Evolutionary conservation across 2,329 filamentous ascomycete genomes (phyloP), one percentile per base, ranked within the genome.

Genomic region (Scedosporium minutisporum): DNA sequence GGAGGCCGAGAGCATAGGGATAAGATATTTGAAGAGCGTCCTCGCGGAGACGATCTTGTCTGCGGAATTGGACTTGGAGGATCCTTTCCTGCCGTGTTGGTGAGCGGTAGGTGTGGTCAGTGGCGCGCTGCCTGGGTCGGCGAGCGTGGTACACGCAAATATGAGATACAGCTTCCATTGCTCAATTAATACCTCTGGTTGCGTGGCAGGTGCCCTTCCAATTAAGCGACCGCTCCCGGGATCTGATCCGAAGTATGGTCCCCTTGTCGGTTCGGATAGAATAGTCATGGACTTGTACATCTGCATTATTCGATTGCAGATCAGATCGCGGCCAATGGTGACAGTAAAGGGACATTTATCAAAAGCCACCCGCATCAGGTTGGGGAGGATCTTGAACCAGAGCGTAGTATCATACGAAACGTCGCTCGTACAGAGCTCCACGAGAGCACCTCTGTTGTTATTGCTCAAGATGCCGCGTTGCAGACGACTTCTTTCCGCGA

Each of bases 101-200:
- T 78, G 78, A 12, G 80, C 78, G 6, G 64, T 57, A n/a, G 62
- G 61, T 18, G 63, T 62, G 33, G 87, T 79, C 62, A 86, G 84
- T 3, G 74, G 66, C 1, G 71, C 66, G 63, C 80, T 85, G 9
- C 91, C 91, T 9, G 91, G 84, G 67, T 95, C 95, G 44, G 90
- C 93, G 63, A 99, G 80, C 0, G 95, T 97, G 9, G 93, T 96
- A 75, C 96, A 99, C 9, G 93, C 95, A 76, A 99, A 97, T 62
- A 97, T 93, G 27, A 99, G 81, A 72, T 97, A 97, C 2, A 97
- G 79, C 74, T 97, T 97, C 93, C 93, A 99, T 72, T 99, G 95
- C 74, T 97, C 96, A 64, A 99, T 86, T 63, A 97, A 81, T 23
- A 96, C 86, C 68, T 96, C 92, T 0, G 93, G 90, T 18, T 92